Evolutionary conservation across 192 early-diverging fungal species (phyloP).

Genomic region (Rhizoclosmatium globosum): DNA sequence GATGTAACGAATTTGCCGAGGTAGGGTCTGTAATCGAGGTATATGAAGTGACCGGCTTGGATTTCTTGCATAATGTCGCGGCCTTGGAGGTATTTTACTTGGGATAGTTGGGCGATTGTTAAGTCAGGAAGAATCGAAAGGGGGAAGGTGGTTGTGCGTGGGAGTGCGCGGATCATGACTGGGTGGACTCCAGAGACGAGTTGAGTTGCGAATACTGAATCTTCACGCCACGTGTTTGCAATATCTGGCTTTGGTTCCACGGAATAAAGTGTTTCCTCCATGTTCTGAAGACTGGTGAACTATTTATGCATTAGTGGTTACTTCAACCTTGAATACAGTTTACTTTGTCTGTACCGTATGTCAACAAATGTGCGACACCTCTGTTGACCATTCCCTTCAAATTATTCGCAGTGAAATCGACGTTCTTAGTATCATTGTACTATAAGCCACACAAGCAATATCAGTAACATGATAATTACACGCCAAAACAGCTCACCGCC

Average conservation of each 20-base stretch:
- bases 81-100: background rate
- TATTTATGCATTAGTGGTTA: too few relatives aligned
- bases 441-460: too few relatives aligned
- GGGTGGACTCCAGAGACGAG: slow-evolving; percentile 20
- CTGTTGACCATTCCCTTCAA: too few relatives aligned
- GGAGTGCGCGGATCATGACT: background rate
- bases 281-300: background rate
- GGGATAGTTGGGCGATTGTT: background rate
- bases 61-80: slow-evolving; percentile 4
- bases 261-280: background rate
- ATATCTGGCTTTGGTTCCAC: background rate
- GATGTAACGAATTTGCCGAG: slow-evolving; percentile 2
- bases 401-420: too few relatives aligned
- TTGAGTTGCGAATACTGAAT: slow-evolving; percentile 24
- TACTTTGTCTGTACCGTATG: too few relatives aligned
- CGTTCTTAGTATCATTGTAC: too few relatives aligned
- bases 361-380: too few relatives aligned
- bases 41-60: background rate
- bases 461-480: too few relatives aligned
- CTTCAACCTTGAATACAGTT: too few relatives aligned
- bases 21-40: background rate
- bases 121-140: background rate
- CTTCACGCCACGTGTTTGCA: slow-evolving; percentile 2
- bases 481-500: too few relatives aligned
- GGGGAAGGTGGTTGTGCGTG: background rate